These are phyloP conservation scores for Trichoderma sp. DNA, from an alignment of 2,329 filamentous ascomycete genomes.

Conservation along the genomic window DNA sequence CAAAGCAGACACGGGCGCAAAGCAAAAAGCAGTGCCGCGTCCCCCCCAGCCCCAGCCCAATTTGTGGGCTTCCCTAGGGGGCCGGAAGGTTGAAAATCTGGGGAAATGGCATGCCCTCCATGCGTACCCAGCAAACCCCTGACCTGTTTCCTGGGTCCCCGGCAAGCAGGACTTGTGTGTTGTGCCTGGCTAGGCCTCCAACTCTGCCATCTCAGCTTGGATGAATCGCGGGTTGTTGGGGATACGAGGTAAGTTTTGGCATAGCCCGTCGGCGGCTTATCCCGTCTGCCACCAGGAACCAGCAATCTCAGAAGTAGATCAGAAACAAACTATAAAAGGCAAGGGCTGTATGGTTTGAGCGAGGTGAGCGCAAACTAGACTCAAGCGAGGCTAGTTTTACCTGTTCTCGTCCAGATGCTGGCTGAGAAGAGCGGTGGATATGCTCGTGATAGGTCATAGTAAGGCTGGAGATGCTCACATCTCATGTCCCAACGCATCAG, in stretches of 20 bases:
- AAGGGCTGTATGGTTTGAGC: background rate
- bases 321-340: background rate
- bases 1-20: background rate
- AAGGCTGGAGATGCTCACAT: constrained; percentile 9
- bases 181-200: constrained; percentile 5
- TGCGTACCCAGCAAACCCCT: constrained; percentile 7
- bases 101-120: constrained; percentile 18
- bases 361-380: background rate
- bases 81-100: constrained; percentile 15
- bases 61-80: background rate
- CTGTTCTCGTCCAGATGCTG: background rate
- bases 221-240: background rate
- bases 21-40: background rate
- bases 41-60: background rate
- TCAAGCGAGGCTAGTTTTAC: background rate
- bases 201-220: background rate
- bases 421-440: constrained; percentile 11
- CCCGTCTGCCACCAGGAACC: constrained; percentile 5
- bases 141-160: background rate
- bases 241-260: background rate
- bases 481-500: background rate
- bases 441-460: constrained; percentile 4
- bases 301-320: background rate
- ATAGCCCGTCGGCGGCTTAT: background rate
- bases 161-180: constrained; percentile 1